Base-by-base conservation (phyloP, 352 stramenopile genomes). In the Phytophthora vignae region DNA sequence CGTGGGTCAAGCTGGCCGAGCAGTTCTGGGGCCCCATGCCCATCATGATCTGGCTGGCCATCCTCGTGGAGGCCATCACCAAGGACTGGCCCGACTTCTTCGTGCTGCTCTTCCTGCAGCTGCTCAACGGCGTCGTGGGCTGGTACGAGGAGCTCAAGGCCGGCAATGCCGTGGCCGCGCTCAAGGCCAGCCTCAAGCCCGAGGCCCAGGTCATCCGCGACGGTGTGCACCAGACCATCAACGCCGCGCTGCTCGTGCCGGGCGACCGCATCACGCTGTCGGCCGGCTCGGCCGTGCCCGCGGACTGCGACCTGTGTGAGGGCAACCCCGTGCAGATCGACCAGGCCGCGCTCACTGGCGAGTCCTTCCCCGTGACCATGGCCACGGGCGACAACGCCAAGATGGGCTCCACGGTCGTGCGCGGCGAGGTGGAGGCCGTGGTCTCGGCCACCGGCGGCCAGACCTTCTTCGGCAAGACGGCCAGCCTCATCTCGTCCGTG, bases 361-460 rank as follows among this genome's bases (percentile, higher is more conserved):
- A 99, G 73, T 98, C 94, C 11, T 94, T 99, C 63, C 95, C 96
- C 2, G 95, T 99, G 27, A 96, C 89, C 12, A 90, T 97, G 76
- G 70, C 78, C 5, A 44, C 72, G 10, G 83, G 84, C 17, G 90
- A 97, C 73, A 94, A 90, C 54, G 88, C 88, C 48, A 97, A 97
- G 79, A 97, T 92, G 82, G 87, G 87, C 31, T 94, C 92, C 14
- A 95, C 84, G 7, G 87, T 98, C 36, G 87, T 91, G 15, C 79
- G 84, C 29, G 95, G 94, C n/a, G 96, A 99, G 78, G 84, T 97
- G 40, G 93, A 99, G 67, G 95, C 91, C 3, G 90, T 98, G 17
- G 95, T 99, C 25, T 85, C 83, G 6, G 90, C 84, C 44, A 99
- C 95, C 1, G 95, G 96, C 44, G 64, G 53, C 40, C 84, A 98